Conservation (phyloP, 1,139 yeast genomes). For the Yamadazyma buinensis region DNA sequence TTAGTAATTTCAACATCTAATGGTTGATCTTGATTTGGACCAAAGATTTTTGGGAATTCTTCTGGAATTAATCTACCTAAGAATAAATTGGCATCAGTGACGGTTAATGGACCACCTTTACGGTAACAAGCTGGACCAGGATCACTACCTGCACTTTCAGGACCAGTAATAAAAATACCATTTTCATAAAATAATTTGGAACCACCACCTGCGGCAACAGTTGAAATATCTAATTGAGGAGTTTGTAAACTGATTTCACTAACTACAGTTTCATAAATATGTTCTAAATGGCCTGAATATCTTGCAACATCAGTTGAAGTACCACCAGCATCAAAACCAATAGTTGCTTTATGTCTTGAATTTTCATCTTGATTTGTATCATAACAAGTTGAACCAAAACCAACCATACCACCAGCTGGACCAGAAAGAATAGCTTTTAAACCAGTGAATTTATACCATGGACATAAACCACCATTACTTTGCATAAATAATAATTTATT, state of each 20-base stretch:
- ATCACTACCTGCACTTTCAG: slow-evolving; percentile 46
- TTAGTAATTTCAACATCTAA: slow-evolving; percentile 32
- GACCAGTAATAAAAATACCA: slow-evolving; percentile 46
- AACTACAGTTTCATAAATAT: slow-evolving; percentile 42
- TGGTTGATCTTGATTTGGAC: slow-evolving; percentile 39
- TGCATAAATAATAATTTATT: slow-evolving; percentile 45
- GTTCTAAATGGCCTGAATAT: slow-evolving; percentile 36
- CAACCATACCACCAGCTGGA: slow-evolving; percentile 53
- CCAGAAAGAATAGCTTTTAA: slow-evolving; percentile 46
- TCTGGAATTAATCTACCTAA: slow-evolving; percentile 40
- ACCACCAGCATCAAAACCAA: slow-evolving; percentile 49
- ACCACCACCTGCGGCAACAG: slow-evolving; percentile 50
- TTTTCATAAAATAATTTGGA: slow-evolving; percentile 43
- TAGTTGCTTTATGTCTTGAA: slow-evolving; percentile 27
- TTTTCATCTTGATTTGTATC: slow-evolving; percentile 16
- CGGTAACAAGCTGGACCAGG: slow-evolving; percentile 48
- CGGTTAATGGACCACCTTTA: slow-evolving; percentile 46
- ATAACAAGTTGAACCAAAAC: slow-evolving; percentile 42
- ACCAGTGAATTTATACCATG: slow-evolving; percentile 47
- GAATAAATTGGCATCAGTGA: slow-evolving; percentile 44
- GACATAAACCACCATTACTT: slow-evolving; percentile 47
- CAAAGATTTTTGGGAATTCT: slow-evolving; percentile 41
- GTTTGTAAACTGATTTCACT: slow-evolving; percentile 42
- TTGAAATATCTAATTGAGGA: slow-evolving; percentile 44
- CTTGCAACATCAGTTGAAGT: slow-evolving; percentile 47